Conservation (phyloP, 1,284 basidiomycete genomes). For the Ustilago shanxiensis region DNA sequence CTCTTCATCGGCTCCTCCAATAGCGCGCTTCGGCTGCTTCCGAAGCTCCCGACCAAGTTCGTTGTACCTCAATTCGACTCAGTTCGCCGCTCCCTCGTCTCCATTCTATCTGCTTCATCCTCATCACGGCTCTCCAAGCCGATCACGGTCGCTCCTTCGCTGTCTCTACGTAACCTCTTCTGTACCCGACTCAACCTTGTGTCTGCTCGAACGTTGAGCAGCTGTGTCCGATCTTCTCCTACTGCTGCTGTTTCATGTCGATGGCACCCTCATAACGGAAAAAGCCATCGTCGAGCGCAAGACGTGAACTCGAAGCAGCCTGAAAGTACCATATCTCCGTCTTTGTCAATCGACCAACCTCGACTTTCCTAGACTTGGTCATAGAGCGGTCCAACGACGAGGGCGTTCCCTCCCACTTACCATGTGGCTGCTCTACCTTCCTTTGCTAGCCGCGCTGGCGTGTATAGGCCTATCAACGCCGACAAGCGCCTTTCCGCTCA, state of each 20-base stretch:
- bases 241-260: not conserved
- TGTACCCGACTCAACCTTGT: not conserved
- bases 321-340: not conserved
- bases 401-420: not conserved
- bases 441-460: constrained; percentile 13
- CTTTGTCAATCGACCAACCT: not conserved
- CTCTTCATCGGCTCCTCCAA: not conserved
- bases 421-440: constrained; percentile 22
- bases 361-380: not conserved
- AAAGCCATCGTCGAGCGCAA: not conserved
- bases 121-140: not conserved
- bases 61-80: not conserved
- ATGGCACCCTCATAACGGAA: not conserved
- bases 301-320: not conserved
- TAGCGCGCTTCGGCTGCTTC: not conserved
- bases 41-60: not conserved
- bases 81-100: not conserved
- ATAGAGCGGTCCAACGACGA: not conserved
- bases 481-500: constrained; percentile 27
- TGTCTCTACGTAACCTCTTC: not conserved
- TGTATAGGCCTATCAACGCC: constrained; percentile 13
- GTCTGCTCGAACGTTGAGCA: too few species aligned
- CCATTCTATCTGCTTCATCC: not conserved
- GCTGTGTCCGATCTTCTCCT: too few species aligned
- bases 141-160: not conserved